phyloP scores from a whole-genome alignment of 2,329 filamentous ascomycete species.

The Penicillium sp. region DNA sequence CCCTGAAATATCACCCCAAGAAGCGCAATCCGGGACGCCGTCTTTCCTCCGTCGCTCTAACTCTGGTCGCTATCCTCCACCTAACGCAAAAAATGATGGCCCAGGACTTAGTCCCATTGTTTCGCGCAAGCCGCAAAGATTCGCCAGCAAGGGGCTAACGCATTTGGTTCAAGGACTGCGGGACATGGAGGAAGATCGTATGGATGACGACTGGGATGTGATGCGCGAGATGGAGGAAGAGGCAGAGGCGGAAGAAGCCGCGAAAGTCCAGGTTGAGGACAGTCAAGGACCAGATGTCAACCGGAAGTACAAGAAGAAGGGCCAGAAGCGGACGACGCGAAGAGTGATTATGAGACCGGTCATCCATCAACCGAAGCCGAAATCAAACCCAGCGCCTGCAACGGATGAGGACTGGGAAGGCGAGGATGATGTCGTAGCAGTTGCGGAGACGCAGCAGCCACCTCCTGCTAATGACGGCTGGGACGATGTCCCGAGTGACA shows the following conservation, averaged over 20 bases:
- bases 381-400: constrained; percentile 21
- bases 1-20: constrained; percentile 9
- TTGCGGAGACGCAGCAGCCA: constrained; percentile 31
- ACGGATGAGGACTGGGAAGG: constrained; percentile 18
- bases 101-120: constrained; percentile 39
- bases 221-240: constrained; percentile 45
- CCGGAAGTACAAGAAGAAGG: constrained; percentile 47
- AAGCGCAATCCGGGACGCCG: constrained; percentile 36
- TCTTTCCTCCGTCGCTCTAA: constrained; percentile 41
- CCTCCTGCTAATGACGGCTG: constrained; percentile 10
- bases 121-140: constrained; percentile 35
- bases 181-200: constrained; percentile 41
- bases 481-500: constrained; percentile 10
- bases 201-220: constrained; percentile 46
- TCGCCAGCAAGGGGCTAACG: constrained; percentile 41
- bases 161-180: constrained; percentile 40
- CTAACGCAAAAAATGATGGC: constrained; percentile 9
- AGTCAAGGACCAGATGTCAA: constrained; percentile 30
- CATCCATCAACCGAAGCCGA: constrained; percentile 29
- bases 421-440: constrained; percentile 31
- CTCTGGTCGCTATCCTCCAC: constrained; percentile 27
- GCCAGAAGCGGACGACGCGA: constrained; percentile 50
- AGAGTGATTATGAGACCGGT: constrained; percentile 45
- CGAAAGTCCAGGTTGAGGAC: constrained; percentile 36
- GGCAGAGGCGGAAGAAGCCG: constrained; percentile 27